Evolutionary conservation across 2,329 filamentous ascomycete genomes (phyloP).

Genomic region (Colletotrichum musicola): DNA sequence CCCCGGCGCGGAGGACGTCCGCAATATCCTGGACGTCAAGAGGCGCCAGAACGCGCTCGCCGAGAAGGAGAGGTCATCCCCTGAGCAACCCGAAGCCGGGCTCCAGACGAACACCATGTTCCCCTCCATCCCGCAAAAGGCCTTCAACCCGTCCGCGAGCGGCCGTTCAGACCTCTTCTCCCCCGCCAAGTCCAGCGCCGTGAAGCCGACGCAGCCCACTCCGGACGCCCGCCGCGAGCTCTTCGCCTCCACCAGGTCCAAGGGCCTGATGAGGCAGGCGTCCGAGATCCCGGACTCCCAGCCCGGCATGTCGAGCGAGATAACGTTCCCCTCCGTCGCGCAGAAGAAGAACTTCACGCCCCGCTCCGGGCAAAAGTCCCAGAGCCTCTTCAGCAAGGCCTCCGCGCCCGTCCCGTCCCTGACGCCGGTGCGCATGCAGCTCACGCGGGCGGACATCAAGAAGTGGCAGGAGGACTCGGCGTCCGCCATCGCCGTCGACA

Average conservation of each 20-base stretch:
- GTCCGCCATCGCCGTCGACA: conserved; percentile 51
- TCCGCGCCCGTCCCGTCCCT: conserved; percentile 44
- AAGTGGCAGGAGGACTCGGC: conserved; percentile 57
- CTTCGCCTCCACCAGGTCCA: conserved; percentile 11
- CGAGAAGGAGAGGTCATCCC: conserved; percentile 26
- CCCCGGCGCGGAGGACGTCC: conserved; percentile 45
- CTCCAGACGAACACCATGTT: conserved; percentile 56
- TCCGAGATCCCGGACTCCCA: conserved; percentile 41
- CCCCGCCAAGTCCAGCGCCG: conserved; percentile 42
- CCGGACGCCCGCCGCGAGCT: conserved; percentile 24
- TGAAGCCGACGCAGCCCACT: neutral
- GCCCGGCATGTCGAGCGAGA: conserved; percentile 50
- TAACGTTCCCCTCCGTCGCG: conserved; percentile 51
- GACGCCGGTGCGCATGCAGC: conserved; percentile 57
- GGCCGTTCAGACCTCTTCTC: conserved; percentile 53
- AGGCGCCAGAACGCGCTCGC: conserved; percentile 26
- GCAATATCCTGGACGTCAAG: conserved; percentile 28
- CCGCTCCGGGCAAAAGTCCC: conserved; percentile 49
- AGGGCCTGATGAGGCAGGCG: conserved; percentile 4
- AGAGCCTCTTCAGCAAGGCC: conserved; percentile 55
- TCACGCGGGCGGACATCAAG: conserved; percentile 56
- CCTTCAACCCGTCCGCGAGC: conserved; percentile 48
- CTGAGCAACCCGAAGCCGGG: conserved; percentile 38
- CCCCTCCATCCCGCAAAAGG: conserved; percentile 49
- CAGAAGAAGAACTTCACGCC: conserved; percentile 66